Conservation (phyloP, 73 alveolate genomes). For the Diophrys appendiculata region DNA sequence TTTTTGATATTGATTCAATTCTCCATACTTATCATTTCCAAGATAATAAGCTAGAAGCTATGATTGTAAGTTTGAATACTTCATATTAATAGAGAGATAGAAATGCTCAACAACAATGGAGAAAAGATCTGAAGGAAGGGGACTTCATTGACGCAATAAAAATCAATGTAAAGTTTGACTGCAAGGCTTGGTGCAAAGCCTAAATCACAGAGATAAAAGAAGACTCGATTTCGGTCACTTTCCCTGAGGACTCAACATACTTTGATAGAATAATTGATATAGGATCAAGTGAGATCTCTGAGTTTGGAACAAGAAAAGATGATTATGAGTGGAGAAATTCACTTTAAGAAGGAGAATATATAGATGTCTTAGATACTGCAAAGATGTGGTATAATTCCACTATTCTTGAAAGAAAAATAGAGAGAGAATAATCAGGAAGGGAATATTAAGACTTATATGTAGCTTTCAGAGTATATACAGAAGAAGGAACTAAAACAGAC, state of each 20-base stretch:
- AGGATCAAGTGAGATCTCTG: slow-evolving; percentile 28
- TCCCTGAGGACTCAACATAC: slow-evolving; percentile 29
- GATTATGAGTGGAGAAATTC: slow-evolving; percentile 60
- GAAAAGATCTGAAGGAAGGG: slow-evolving; percentile 62
- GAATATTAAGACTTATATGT: slow-evolving; percentile 31
- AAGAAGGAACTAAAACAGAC: slow-evolving; percentile 72
- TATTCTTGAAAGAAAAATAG: slow-evolving; percentile 35
- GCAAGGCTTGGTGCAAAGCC: slow-evolving; percentile 76
- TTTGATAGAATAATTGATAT: slow-evolving; percentile 47
- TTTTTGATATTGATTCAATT: slow-evolving; percentile 18
- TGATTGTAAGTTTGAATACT: slow-evolving; percentile 12
- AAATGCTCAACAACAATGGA: slow-evolving; percentile 62
- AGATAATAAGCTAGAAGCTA: slow-evolving; percentile 12
- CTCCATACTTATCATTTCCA: slow-evolving; percentile 35
- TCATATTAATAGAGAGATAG: slow-evolving; percentile 12
- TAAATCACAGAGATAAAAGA: slow-evolving; percentile 18
- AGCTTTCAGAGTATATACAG: slow-evolving; percentile 78
- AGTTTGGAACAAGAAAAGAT: background rate
- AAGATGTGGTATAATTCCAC: slow-evolving; percentile 68
- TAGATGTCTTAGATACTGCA: slow-evolving; percentile 79
- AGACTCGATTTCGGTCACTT: slow-evolving; percentile 20
- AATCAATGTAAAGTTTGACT: slow-evolving; percentile 54
- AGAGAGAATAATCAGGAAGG: slow-evolving; percentile 39
- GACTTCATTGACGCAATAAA: slow-evolving; percentile 73
- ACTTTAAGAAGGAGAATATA: slow-evolving; percentile 60